A percentile compares a stretch with the other conserved stretches of the same genome.
Conservation (phyloP, 805 yeast genomes). For the Lachancea meyersii region DNA sequence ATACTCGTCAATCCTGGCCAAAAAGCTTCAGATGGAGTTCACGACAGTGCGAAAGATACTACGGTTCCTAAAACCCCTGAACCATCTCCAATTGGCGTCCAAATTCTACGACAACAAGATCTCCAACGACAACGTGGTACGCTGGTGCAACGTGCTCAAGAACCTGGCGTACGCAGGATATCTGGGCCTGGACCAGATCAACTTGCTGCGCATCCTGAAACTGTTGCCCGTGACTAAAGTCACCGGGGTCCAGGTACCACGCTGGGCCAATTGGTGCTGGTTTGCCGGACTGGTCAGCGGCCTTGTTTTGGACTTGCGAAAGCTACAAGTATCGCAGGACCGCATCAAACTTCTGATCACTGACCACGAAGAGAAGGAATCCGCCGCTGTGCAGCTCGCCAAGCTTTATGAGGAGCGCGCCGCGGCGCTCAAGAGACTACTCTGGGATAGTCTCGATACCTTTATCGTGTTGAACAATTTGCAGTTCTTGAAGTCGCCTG, state of each 20-base stretch:
- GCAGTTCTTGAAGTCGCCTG: constrained; percentile 54
- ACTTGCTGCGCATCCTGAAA: constrained; percentile 43
- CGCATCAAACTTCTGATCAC: constrained; percentile 33
- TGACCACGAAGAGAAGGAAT: constrained; percentile 34
- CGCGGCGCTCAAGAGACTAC: constrained; percentile 52
- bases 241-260: constrained; percentile 45
- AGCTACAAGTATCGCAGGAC: constrained; percentile 39
- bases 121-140: constrained; percentile 42
- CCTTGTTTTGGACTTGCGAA: constrained; percentile 51
- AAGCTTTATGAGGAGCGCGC: constrained; percentile 40
- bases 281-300: constrained; percentile 61
- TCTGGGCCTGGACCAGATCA: constrained; percentile 56
- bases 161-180: constrained; percentile 59
- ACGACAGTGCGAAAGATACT: constrained; percentile 74
- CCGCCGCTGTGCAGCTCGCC: constrained; percentile 29
- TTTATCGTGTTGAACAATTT: constrained; percentile 70
- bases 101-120: constrained; percentile 65
- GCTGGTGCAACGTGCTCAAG: constrained; percentile 36
- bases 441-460: constrained; percentile 72
- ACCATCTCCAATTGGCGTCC: constrained; percentile 63
- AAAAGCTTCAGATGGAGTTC: constrained; percentile 54
- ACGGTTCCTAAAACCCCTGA: constrained; percentile 76
- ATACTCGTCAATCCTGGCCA: constrained; percentile 45
- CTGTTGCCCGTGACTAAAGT: constrained; percentile 48
- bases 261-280: constrained; percentile 70